A percentile compares a stretch with the other conserved stretches of the same genome.
phyloP scores from a whole-genome alignment of 306 rosid species.

The Gastrolobium bilobum region DNA sequence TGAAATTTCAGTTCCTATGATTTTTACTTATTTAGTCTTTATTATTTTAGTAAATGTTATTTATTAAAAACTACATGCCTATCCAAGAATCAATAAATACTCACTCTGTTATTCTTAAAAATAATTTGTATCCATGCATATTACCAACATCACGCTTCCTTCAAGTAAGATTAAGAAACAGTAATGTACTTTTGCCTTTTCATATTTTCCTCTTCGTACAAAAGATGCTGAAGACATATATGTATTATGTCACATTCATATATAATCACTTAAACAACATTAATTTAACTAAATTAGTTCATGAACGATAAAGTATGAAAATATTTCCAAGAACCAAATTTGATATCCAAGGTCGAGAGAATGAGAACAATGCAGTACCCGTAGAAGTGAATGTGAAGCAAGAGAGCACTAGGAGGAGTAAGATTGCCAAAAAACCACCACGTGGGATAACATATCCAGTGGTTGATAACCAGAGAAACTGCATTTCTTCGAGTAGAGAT shows the following conservation, averaged over 20 bases:
- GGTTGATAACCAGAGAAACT: slow-evolving; percentile 48
- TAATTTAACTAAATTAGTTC: not conserved
- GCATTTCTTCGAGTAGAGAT: slow-evolving; percentile 59
- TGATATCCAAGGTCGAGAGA: too few relatives aligned
- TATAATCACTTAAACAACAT: not conserved
- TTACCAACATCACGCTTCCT: too few relatives aligned
- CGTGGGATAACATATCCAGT: slow-evolving; percentile 62
- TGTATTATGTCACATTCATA: not conserved
- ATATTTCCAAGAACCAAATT: not conserved
- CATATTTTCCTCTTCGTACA: not conserved
- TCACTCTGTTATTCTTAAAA: too few relatives aligned
- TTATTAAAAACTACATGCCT: too few relatives aligned
- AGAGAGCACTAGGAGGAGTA: slow-evolving; percentile 60
- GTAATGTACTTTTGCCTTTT: not conserved
- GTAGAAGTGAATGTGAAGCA: slow-evolving; percentile 73
- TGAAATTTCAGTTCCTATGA: too few relatives aligned
- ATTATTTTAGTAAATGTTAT: too few relatives aligned
- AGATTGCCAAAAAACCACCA: slow-evolving; percentile 49
- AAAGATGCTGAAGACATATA: slow-evolving; percentile 18
- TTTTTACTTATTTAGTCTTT: too few relatives aligned
- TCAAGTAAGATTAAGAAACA: slow-evolving; percentile 25
- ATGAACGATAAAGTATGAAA: slow-evolving; percentile 20
- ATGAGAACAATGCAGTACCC: too few relatives aligned
- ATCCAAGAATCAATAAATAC: too few relatives aligned
- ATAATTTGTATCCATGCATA: not conserved